These are phyloP conservation scores for Xerocomus brunneocitrinus DNA, from an alignment of 768 basidiomycete genomes.

Conservation along the genomic window DNA sequence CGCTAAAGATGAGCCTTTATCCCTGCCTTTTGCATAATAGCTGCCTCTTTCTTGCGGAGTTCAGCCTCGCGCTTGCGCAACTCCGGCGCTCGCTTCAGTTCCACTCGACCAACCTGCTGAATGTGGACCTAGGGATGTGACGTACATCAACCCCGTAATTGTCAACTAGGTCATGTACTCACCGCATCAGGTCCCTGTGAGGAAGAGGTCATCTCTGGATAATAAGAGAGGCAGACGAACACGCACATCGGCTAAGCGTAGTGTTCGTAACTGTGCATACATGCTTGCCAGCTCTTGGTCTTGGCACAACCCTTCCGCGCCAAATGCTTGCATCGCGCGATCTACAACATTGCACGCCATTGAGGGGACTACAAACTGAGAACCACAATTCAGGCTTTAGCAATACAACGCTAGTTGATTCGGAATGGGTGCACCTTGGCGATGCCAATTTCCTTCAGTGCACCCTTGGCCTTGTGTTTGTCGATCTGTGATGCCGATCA, in stretches of 20 bases:
- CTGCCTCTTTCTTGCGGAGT: conserved; percentile 57
- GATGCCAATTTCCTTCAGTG: conserved; percentile 95
- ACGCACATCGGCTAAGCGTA: conserved; percentile 82
- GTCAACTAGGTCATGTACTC: conserved; percentile 19
- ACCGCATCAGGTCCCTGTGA: conserved; percentile 76
- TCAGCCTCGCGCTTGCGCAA: conserved; percentile 53
- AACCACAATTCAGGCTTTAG: background rate
- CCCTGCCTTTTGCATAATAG: conserved; percentile 54
- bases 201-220: conserved; percentile 6
- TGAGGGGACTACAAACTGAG: conserved; percentile 88
- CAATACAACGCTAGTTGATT: background rate
- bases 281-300: conserved; percentile 76
- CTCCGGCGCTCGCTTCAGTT: conserved; percentile 70
- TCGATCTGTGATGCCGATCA: conserved; percentile 62
- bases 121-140: conserved; percentile 71
- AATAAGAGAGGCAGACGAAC: background rate
- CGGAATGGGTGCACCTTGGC: conserved; percentile 64
- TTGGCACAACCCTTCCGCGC: conserved; percentile 94
- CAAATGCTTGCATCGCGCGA: conserved; percentile 92
- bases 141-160: background rate
- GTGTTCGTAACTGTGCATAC: conserved; percentile 79
- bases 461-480: conserved; percentile 85
- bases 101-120: conserved; percentile 89
- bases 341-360: conserved; percentile 90
- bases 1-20: conserved; percentile 48